Evolutionary conservation across 768 basidiomycete species (phyloP).

Genomic region (Lenzites betulinus): DNA sequence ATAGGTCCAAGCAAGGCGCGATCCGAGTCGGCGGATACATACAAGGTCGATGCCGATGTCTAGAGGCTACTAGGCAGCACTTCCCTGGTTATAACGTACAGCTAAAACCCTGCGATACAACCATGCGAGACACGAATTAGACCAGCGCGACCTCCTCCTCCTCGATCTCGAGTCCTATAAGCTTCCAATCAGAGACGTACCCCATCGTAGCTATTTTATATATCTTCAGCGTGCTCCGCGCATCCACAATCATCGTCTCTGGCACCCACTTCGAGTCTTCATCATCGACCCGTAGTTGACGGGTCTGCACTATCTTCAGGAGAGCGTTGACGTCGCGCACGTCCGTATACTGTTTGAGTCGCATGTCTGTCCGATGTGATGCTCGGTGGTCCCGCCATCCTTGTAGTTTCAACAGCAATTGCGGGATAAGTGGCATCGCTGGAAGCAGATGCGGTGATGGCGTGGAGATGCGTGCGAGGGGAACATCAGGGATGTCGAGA

Average conservation of each 20-base stretch:
- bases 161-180: neutral
- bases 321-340: slow-evolving; percentile 44
- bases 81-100: too few relatives aligned
- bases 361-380: slow-evolving; percentile 35
- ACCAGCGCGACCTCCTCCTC: neutral
- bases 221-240: neutral
- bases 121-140: neutral
- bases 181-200: neutral
- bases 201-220: neutral
- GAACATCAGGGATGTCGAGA: slow-evolving; percentile 31
- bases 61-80: too few relatives aligned
- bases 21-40: too few relatives aligned
- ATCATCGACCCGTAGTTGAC: neutral
- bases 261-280: slow-evolving; percentile 9
- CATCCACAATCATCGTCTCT: neutral
- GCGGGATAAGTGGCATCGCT: slow-evolving; percentile 32
- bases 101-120: too few relatives aligned
- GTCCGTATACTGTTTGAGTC: slow-evolving; percentile 42
- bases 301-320: slow-evolving; percentile 36
- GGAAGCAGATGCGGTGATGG: slow-evolving; percentile 23
- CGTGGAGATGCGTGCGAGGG: slow-evolving; percentile 11
- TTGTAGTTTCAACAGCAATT: slow-evolving; percentile 37
- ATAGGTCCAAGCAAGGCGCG: too few relatives aligned
- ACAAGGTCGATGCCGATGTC: too few relatives aligned
- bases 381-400: slow-evolving; percentile 36